Percentiles rank a stretch among this genome's conserved stretches.
phyloP scores from a whole-genome alignment of 2,329 filamentous ascomycete genomes.

The Nemania bipapillata region DNA sequence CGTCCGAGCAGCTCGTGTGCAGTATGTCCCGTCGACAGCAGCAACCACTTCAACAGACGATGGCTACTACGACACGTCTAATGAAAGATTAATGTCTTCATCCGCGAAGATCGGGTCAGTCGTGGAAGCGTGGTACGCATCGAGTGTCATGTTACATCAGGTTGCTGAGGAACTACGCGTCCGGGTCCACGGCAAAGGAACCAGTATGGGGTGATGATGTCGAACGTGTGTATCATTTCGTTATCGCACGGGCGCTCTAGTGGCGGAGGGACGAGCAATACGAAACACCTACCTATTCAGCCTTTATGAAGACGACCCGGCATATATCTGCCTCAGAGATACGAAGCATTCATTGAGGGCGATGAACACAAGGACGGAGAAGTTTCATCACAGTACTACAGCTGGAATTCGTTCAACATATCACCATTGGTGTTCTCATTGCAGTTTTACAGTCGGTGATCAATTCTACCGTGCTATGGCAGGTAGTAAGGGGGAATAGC shows the following conservation, averaged over 20 bases:
- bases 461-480: constrained; percentile 25
- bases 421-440: not conserved
- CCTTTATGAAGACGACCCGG: not conserved
- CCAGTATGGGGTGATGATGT: not conserved
- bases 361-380: not conserved
- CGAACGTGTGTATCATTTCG: constrained; percentile 19
- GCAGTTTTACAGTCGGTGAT: not conserved
- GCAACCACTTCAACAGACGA: not conserved
- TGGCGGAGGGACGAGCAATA: not conserved
- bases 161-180: not conserved
- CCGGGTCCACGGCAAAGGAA: not conserved
- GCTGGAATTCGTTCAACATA: not conserved
- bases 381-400: not conserved
- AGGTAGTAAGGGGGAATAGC: not conserved
- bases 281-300: not conserved
- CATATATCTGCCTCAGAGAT: not conserved
- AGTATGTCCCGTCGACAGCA: not conserved
- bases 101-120: not conserved
- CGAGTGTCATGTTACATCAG: not conserved
- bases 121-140: not conserved
- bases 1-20: not conserved
- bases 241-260: constrained; percentile 5
- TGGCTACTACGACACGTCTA: not conserved
- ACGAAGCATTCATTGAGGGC: not conserved
- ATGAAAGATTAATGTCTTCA: not conserved